Percentiles rank a stretch among this genome's conserved stretches.
Conservation (phyloP, 306 rosid genomes). For the Bauhinia variegata region DNA sequence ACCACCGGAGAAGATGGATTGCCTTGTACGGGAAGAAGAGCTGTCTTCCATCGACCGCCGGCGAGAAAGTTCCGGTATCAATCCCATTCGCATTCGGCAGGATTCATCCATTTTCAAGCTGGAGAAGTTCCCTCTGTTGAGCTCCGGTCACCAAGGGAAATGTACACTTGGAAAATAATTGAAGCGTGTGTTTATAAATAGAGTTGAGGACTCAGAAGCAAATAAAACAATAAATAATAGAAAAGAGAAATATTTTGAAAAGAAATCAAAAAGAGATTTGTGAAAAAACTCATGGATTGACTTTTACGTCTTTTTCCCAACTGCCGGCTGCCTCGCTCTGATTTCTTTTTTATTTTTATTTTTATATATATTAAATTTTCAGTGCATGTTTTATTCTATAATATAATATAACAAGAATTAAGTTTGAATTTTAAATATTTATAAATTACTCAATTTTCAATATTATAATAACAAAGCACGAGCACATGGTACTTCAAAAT, state of each 20-base stretch:
- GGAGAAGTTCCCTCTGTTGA: neutral
- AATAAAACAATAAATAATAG: neutral
- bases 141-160: constrained; percentile 14
- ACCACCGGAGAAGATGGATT: constrained; percentile 38
- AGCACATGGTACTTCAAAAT: too few species aligned
- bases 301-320: constrained; percentile 17
- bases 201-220: too few species aligned
- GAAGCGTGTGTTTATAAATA: constrained; percentile 31
- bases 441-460: too few species aligned
- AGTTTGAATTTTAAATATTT: too few species aligned
- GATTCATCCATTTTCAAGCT: constrained; percentile 62
- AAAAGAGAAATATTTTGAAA: neutral
- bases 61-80: constrained; percentile 52
- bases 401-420: too few species aligned
- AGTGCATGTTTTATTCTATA: too few species aligned
- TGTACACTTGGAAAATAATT: constrained; percentile 9
- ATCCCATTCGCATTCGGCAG: constrained; percentile 59
- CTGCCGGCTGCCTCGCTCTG: neutral
- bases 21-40: constrained; percentile 20
- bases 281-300: constrained; percentile 42
- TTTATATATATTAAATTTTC: too few species aligned
- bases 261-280: constrained; percentile 1
- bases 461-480: too few species aligned
- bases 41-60: constrained; percentile 54
- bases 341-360: neutral